Conservation (phyloP, 2,329 filamentous ascomycete species). For the Verticillium nonalfalfae region DNA sequence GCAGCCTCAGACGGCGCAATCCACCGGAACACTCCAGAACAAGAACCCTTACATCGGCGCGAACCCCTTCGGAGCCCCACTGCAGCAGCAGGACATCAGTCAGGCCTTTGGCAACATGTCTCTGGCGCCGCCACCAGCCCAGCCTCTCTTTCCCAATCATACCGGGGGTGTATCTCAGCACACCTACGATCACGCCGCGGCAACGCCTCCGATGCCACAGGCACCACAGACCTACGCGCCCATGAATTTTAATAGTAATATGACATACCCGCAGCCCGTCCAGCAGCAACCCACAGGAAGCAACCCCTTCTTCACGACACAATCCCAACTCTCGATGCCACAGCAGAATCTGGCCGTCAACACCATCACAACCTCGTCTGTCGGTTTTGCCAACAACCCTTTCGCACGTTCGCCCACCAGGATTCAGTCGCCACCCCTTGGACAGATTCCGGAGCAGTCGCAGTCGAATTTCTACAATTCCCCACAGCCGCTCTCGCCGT, state of each 20-base stretch:
- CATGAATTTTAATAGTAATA: slow-evolving; percentile 32
- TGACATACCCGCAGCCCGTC: slow-evolving; percentile 32
- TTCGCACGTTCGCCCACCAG: slow-evolving; percentile 42
- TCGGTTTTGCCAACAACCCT: slow-evolving; percentile 35
- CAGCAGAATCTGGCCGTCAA: slow-evolving; percentile 34
- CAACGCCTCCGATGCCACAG: slow-evolving; percentile 29
- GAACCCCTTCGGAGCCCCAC: slow-evolving; percentile 63
- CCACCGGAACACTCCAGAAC: slow-evolving; percentile 54
- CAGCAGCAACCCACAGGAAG: slow-evolving; percentile 34
- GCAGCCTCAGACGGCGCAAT: slow-evolving; percentile 57
- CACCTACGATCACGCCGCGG: slow-evolving; percentile 36
- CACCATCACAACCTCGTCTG: slow-evolving; percentile 23
- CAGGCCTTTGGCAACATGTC: slow-evolving; percentile 73
- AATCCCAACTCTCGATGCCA: slow-evolving; percentile 21
- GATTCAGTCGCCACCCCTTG: slow-evolving; percentile 41
- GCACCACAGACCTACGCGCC: slow-evolving; percentile 31
- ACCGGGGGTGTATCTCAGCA: slow-evolving; percentile 55
- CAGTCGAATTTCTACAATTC: slow-evolving; percentile 34
- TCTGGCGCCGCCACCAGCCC: slow-evolving; percentile 48
- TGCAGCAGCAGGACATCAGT: slow-evolving; percentile 44
- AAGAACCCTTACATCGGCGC: slow-evolving; percentile 47
- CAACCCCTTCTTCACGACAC: slow-evolving; percentile 45
- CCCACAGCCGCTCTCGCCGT: slow-evolving; percentile 16
- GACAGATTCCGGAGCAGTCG: slow-evolving; percentile 46
- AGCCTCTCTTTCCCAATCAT: slow-evolving; percentile 67